Percentiles rank a stretch among this genome's conserved stretches.
Conservation (phyloP, 2,329 filamentous ascomycete genomes). For the Fusarium sp. region DNA sequence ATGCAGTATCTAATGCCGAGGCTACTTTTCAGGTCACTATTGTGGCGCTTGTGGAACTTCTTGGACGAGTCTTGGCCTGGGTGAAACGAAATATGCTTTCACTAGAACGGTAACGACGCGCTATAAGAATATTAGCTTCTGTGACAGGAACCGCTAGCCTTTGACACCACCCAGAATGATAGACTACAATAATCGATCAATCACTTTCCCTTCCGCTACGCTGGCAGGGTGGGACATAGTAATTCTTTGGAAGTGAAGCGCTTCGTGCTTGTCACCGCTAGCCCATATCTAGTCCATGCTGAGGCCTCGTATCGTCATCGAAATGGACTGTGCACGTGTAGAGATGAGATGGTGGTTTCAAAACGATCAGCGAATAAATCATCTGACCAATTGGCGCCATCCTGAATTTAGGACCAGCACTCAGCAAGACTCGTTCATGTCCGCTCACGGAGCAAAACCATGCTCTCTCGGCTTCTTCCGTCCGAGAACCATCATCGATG, state of each 20-base stretch:
- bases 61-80: background rate
- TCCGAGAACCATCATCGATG: background rate
- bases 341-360: background rate
- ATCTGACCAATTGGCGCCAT: background rate
- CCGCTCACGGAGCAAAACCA: background rate
- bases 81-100: background rate
- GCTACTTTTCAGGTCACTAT: background rate
- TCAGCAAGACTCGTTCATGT: too few species aligned
- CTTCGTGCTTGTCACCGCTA: background rate
- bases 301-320: background rate
- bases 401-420: background rate
- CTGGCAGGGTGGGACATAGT: background rate
- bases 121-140: background rate
- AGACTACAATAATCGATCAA: background rate
- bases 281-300: background rate
- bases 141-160: background rate
- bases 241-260: background rate
- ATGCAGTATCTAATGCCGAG: background rate
- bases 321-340: background rate
- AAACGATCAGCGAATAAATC: background rate
- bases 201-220: background rate
- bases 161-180: too few species aligned
- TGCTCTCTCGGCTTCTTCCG: background rate
- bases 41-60: background rate
- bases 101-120: background rate